A percentile compares a stretch with the other conserved stretches of the same genome.
Conservation (phyloP, 257 asterid genomes). For the Verbascum thapsus region DNA sequence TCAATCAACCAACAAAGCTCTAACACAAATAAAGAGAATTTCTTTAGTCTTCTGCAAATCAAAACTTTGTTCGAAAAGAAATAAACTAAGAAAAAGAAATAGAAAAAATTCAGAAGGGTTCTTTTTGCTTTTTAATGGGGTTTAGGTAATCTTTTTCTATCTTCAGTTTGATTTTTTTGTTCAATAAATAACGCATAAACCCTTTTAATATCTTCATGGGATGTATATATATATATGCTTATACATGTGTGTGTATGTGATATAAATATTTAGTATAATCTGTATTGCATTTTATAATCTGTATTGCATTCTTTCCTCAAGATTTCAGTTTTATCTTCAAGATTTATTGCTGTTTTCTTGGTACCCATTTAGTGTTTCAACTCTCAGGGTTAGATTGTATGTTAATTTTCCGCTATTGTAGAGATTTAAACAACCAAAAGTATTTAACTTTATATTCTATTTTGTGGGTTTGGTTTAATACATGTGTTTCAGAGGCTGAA, state of each 20-base stretch:
- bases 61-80: too few relatives aligned
- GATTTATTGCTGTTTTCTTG: conserved; percentile 23
- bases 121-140: conserved; percentile 19
- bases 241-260: too few relatives aligned
- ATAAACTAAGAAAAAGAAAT: too few relatives aligned
- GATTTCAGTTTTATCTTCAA: too few relatives aligned
- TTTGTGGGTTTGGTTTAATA: conserved; percentile 31
- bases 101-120: conserved; percentile 27
- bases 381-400: conserved; percentile 22
- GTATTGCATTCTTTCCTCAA: too few relatives aligned
- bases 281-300: not conserved
- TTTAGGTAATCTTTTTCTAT: conserved; percentile 32
- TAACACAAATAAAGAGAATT: conserved; percentile 38
- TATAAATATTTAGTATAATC: not conserved
- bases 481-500: conserved; percentile 33
- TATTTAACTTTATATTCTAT: not conserved
- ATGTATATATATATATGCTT: too few relatives aligned
- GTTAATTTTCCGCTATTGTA: conserved; percentile 6
- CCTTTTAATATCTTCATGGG: not conserved
- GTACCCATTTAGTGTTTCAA: conserved; percentile 9
- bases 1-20: conserved; percentile 48
- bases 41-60: conserved; percentile 44
- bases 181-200: not conserved
- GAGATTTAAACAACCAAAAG: not conserved
- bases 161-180: conserved; percentile 1